A percentile compares a stretch with the other conserved stretches of the same genome.
Conservation (phyloP, 805 yeast genomes). For the Saccharomycopsis synnaedendra region DNA sequence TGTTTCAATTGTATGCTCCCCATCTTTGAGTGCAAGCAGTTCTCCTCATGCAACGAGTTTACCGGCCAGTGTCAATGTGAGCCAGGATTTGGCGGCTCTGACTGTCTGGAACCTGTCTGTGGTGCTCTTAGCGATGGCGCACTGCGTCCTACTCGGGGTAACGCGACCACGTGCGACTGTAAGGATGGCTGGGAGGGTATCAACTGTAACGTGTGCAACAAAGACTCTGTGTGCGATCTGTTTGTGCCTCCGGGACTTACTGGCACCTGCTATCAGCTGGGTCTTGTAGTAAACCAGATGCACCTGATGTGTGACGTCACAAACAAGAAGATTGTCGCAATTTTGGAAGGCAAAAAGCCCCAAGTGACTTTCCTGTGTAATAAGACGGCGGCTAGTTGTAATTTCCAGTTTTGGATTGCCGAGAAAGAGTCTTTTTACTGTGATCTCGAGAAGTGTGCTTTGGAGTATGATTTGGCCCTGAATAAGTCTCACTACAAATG, state of each 20-base stretch:
- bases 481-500: constrained; percentile 75
- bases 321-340: constrained; percentile 70
- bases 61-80: constrained; percentile 91
- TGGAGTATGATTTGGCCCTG: constrained; percentile 44
- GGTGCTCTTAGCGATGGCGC: constrained; percentile 64
- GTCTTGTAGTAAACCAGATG: constrained; percentile 67
- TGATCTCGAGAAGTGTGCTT: constrained; percentile 64
- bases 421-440: constrained; percentile 85
- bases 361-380: constrained; percentile 90
- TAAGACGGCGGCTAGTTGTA: constrained; percentile 50
- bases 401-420: constrained; percentile 95
- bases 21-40: constrained; percentile 82
- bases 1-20: constrained; percentile 94
- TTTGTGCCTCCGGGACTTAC: constrained; percentile 70
- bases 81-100: constrained; percentile 88
- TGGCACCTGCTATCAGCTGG: constrained; percentile 86
- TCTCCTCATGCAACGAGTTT: constrained; percentile 74
- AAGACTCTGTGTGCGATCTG: constrained; percentile 67
- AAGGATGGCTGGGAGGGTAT: constrained; percentile 87
- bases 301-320: constrained; percentile 95
- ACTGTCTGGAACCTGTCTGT: constrained; percentile 81
- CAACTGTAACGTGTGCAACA: constrained; percentile 79
- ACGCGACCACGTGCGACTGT: constrained; percentile 49
- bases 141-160: constrained; percentile 47
- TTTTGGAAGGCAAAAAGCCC: constrained; percentile 71